Percentiles rank a stretch among this genome's conserved stretches.
These are phyloP conservation scores for Rhizopus sp. DNA, from an alignment of 371 early-diverging fungal genomes.

Conservation along the genomic window DNA sequence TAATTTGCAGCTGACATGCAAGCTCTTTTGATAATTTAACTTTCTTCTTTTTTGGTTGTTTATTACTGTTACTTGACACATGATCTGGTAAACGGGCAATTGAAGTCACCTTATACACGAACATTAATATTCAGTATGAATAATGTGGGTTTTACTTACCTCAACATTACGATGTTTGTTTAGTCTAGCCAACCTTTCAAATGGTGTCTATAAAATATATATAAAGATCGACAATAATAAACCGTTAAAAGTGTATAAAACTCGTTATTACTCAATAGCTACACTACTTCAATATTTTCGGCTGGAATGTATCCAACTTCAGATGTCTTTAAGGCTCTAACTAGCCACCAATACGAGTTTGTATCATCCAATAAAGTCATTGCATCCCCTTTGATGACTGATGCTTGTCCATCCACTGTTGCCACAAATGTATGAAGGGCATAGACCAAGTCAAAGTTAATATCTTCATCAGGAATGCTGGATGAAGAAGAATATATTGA, in stretches of 20 bases:
- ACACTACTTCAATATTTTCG: constrained; percentile 88
- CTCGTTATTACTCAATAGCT: not conserved
- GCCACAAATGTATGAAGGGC: constrained; percentile 94
- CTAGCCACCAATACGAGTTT: constrained; percentile 97
- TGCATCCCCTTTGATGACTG: constrained; percentile 87
- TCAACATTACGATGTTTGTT: constrained; percentile 82
- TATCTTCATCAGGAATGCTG: constrained; percentile 74
- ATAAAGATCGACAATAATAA: not conserved
- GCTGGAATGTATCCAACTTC: constrained; percentile 97
- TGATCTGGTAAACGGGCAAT: constrained; percentile 34
- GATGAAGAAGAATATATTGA: constrained; percentile 53
- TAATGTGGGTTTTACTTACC: constrained; percentile 17
- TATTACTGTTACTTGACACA: constrained; percentile 1
- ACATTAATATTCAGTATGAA: constrained; percentile 2
- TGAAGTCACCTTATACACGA: constrained; percentile 35
- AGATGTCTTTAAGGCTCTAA: constrained; percentile 81
- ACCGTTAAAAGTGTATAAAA: constrained; percentile 6
- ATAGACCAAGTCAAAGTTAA: constrained; percentile 80
- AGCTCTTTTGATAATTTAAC: constrained; percentile 27
- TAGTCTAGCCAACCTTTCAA: constrained; percentile 84
- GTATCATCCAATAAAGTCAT: constrained; percentile 90
- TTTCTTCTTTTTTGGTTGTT: constrained; percentile 12
- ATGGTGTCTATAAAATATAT: constrained; percentile 68
- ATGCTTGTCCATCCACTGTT: constrained; percentile 92
- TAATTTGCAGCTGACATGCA: constrained; percentile 28